A percentile compares a stretch with the other conserved stretches of the same genome.
phyloP scores from a whole-genome alignment of 2,329 filamentous ascomycete species.

The Immersiporthe knoxdaviesiana region DNA sequence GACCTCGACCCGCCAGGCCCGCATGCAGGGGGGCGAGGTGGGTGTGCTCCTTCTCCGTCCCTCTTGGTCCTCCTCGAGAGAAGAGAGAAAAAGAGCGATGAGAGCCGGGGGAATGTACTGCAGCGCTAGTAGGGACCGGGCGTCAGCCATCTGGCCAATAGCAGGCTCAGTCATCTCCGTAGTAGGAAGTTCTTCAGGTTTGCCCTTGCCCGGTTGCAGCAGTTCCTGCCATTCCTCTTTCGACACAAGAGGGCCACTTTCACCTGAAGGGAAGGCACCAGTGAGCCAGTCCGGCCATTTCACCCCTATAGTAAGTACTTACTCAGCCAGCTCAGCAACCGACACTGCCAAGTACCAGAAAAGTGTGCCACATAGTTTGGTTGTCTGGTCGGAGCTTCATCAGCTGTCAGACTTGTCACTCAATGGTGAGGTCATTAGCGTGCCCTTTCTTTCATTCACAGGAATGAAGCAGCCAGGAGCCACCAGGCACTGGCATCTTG shows the following conservation, averaged over 20 bases:
- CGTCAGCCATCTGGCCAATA: not conserved
- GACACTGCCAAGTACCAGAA: not conserved
- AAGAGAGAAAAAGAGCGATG: no score
- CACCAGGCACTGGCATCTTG: not conserved
- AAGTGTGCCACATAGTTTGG: not conserved
- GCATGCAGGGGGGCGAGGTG: not conserved
- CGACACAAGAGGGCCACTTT: not conserved
- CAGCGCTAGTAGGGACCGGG: constrained; percentile 18
- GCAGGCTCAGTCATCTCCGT: constrained; percentile 7
- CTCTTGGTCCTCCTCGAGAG: no score
- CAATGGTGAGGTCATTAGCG: constrained; percentile 11
- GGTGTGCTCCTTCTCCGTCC: not conserved
- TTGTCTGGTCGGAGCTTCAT: not conserved
- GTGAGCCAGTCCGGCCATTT: not conserved
- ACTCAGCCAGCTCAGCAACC: no score
- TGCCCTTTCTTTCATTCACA: not conserved
- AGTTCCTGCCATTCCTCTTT: constrained; percentile 8
- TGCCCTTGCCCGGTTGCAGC: constrained; percentile 10
- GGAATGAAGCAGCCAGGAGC: constrained; percentile 5
- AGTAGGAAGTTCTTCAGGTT: constrained; percentile 19
- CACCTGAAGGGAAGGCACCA: not conserved
- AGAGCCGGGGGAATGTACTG: not conserved
- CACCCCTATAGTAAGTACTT: no score
- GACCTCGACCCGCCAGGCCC: constrained; percentile 1
- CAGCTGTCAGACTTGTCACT: constrained; percentile 5